Conservation (phyloP, 345 rosid species). For the Linum lewisii region DNA sequence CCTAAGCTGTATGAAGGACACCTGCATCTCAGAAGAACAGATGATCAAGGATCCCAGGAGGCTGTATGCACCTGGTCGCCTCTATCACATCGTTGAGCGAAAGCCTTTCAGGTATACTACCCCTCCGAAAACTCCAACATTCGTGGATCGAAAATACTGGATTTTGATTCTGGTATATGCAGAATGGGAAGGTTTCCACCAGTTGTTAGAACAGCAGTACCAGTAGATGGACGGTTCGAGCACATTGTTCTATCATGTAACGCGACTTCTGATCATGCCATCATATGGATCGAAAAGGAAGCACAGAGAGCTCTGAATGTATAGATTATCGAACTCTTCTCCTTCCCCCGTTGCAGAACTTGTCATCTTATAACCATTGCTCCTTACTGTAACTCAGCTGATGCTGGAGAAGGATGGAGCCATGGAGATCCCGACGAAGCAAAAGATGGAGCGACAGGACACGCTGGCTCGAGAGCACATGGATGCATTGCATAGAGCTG, state of each 20-base stretch:
- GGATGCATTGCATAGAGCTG: conserved; percentile 87
- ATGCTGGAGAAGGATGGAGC: conserved; percentile 60
- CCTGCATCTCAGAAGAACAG: conserved; percentile 78
- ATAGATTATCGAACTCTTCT: conserved; percentile 21
- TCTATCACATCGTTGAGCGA: conserved; percentile 92
- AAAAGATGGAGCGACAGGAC: conserved; percentile 82
- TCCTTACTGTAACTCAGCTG: conserved; percentile 27
- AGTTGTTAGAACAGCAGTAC: conserved; percentile 85
- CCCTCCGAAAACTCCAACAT: background rate
- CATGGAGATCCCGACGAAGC: conserved; percentile 68
- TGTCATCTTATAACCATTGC: background rate
- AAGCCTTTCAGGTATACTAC: conserved; percentile 64
- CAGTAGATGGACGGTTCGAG: conserved; percentile 94
- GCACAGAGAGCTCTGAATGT: conserved; percentile 69
- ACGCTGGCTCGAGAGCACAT: conserved; percentile 58
- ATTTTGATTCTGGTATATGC: conserved; percentile 6
- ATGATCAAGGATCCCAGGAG: conserved; percentile 94
- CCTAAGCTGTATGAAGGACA: conserved; percentile 83
- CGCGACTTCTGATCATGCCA: conserved; percentile 91
- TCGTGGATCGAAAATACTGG: background rate
- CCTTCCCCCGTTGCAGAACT: background rate
- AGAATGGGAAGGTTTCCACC: conserved; percentile 86
- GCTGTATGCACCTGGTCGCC: conserved; percentile 93
- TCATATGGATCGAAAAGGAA: conserved; percentile 86
- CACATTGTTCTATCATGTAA: conserved; percentile 89